Base-by-base conservation (phyloP, 1,284 basidiomycete genomes). In the Melampsora abietis-canadensis region DNA sequence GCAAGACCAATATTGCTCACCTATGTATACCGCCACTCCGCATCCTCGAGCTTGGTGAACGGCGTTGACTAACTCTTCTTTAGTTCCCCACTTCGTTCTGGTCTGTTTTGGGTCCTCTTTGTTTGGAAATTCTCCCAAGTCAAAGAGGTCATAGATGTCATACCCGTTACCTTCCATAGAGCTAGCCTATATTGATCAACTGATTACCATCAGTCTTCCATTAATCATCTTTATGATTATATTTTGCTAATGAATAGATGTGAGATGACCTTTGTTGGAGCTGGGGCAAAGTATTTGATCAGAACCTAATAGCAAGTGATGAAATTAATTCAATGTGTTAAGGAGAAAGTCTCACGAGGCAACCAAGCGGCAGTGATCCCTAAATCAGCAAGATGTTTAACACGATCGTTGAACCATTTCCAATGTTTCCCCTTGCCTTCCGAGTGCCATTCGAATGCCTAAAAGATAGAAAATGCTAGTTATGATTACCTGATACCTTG, bases 31-130 rank as follows among this genome's bases (percentile, higher is more conserved):
- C 76, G 88, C 87, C 30, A 92, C 85, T 4, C 87, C 83, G 66
- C 81, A 76, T 57, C 83, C 80, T 66, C 82, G 81, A 3, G 83
- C 81, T 48, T 77, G 80, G 54, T 84, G 82, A 81, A 91, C 89
- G 14, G 90, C 88, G 4, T 83, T 80, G 2, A 92, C 80, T 24
- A 95, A 86, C 78, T 97, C 89, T 61, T 92, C 87, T 78, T 89
- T 90, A 15, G 89, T 90, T 21, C 94, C 94, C 92, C 93, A 98
- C 77, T 94, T 87, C n/a, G 94, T 97, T 10, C 85, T 82, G 66
- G 87, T 83, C 51, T 54, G 15, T 8, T 54, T 54, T n/a, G 51
- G 15, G n/a, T 86, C 84, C 14, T 90, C 90, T 81, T 92, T 94
- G 81, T 92, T 90, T 67, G 92, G 83, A 78, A 96, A 97, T 84